Percentiles rank a stretch among this genome's conserved stretches.
Conservation (phyloP, 495 filamentous ascomycete genomes). For the Penicillium canariense region DNA sequence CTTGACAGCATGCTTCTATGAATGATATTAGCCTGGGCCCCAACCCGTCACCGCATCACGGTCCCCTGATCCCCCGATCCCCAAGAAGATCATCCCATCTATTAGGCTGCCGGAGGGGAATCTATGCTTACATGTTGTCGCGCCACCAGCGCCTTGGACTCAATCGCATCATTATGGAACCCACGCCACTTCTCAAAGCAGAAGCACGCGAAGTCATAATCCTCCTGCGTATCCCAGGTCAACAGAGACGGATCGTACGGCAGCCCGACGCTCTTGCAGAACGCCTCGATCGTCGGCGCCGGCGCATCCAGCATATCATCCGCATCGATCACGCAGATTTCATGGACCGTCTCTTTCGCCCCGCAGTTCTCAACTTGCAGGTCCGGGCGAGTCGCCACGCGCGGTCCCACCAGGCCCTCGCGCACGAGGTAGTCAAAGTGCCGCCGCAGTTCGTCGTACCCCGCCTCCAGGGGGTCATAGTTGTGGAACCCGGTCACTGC, state of each 20-base stretch:
- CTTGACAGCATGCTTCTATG: constrained; percentile 55
- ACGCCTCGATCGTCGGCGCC: constrained; percentile 65
- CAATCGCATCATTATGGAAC: constrained; percentile 92
- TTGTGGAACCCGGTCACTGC: constrained; percentile 78
- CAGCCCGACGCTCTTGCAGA: constrained; percentile 74
- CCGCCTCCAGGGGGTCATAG: constrained; percentile 83
- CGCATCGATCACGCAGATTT: constrained; percentile 89
- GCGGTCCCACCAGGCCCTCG: constrained; percentile 62
- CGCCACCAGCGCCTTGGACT: constrained; percentile 69
- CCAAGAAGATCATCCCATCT: not conserved
- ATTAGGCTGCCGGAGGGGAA: not conserved
- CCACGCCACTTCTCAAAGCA: constrained; percentile 95
- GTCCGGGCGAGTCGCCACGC: constrained; percentile 47
- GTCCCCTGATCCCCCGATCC: not conserved
- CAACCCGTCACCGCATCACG: too few relatives aligned
- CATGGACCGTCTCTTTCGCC: constrained; percentile 32
- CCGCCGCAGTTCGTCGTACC: constrained; percentile 80
- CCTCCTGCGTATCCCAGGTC: constrained; percentile 71
- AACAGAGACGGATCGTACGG: constrained; percentile 73
- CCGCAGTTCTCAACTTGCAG: constrained; percentile 9
- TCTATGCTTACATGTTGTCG: constrained; percentile 67
- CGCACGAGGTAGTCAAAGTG: constrained; percentile 77
- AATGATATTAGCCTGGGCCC: constrained; percentile 2
- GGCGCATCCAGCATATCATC: constrained; percentile 90
- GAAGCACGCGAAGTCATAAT: constrained; percentile 59